Base-by-base conservation (phyloP, 345 rosid species). In the Populus simonii region DNA sequence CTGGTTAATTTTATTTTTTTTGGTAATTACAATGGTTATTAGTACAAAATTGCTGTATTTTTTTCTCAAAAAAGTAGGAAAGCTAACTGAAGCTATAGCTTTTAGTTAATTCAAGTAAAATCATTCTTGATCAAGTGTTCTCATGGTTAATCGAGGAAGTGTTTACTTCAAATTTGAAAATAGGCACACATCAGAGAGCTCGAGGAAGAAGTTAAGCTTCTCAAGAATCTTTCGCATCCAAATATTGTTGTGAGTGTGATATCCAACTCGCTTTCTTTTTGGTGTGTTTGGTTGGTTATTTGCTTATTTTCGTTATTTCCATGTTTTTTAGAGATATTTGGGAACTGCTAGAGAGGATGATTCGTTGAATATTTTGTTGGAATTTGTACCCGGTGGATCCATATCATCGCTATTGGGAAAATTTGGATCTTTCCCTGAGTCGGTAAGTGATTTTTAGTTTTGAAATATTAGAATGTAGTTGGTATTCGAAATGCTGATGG, bases 151-250 rank as follows among this genome's bases (percentile, higher is more conserved):
- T 17, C 35, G 47, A 74, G 76, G 43, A 38, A 23, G 31, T 7
- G 45, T 7, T 43, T 67, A 15, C 67, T 76, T 72, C n/a, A 63
- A 74, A 70, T 81, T 36, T 57, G 53, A 74, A 57, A 38, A 41
- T 10, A 82, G 85, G 79, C 81, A 57, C 82, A 82, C 66, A 78
- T 82, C 45, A 75, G 79, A 73, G 85, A 82, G 76, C 85, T 82
- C n/a, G 85, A 82, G 73, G 81, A 82, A 65, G 85, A 82, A 78
- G 85, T 82, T 39, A 82, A 82, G 76, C 85, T 82, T 74, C 82
- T 82, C 13, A 82, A 71, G 79, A 82, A 82, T 75, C 85, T 78
- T 75, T 74, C 85, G 33, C 85, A 82, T 78, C 71, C 74, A 53
- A 82, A 82, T 57, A 82, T 82, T 41, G 85, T 82, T 75, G 82